Conservation (phyloP, 2,329 filamentous ascomycete species). For the Metarhizium robertsii region DNA sequence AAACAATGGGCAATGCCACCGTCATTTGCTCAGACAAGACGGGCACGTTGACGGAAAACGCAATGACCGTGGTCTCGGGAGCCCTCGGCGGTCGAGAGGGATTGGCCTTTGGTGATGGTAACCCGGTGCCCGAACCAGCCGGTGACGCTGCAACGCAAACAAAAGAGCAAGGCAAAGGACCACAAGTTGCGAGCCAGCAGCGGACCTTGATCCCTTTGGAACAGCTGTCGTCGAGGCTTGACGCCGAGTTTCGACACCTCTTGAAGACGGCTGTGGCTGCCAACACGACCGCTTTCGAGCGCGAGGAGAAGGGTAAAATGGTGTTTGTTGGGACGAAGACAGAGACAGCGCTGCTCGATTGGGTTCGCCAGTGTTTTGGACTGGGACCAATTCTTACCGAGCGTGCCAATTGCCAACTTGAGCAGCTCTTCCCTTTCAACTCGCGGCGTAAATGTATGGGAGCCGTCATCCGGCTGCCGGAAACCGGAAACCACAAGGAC, state of each 20-base stretch:
- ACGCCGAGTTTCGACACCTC: constrained; percentile 20
- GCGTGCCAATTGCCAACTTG: constrained; percentile 16
- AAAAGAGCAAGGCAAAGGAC: too few species aligned
- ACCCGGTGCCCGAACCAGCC: too few species aligned
- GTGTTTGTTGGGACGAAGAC: constrained; percentile 45
- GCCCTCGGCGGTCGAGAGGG: too few species aligned
- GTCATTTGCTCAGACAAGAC: constrained; percentile 64
- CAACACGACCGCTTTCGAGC: constrained; percentile 48
- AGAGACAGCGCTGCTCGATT: constrained; percentile 40
- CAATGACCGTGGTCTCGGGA: too few species aligned
- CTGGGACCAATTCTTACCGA: constrained; percentile 32
- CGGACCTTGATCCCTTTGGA: neutral
- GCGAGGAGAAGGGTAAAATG: constrained; percentile 28
- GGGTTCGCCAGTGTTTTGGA: constrained; percentile 37
- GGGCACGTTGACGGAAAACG: constrained; percentile 15
- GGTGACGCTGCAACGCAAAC: too few species aligned
- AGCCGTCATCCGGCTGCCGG: constrained; percentile 35
- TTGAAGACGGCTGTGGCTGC: constrained; percentile 36
- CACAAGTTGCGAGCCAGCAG: too few species aligned
- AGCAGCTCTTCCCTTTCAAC: constrained; percentile 43
- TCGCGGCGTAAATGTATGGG: constrained; percentile 44
- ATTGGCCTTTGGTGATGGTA: too few species aligned
- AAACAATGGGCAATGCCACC: constrained; percentile 64
- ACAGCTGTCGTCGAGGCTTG: constrained; percentile 1
- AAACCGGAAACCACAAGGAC: constrained; percentile 15